Base-by-base conservation (phyloP, 495 filamentous ascomycete species). In the Darksidea phi region DNA sequence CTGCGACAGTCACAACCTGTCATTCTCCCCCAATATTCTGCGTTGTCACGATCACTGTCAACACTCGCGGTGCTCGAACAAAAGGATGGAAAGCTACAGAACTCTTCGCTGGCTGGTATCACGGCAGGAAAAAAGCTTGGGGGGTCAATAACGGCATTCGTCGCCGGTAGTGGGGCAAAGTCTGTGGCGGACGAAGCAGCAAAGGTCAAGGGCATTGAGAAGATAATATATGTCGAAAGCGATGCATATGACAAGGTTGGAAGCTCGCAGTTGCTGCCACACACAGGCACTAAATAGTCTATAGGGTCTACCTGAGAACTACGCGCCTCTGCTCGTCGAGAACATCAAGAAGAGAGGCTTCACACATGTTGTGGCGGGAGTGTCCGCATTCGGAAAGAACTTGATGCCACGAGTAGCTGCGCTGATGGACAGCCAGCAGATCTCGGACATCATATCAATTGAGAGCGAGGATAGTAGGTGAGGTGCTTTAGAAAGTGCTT, bases 361-460 rank as follows among this genome's bases (percentile, higher is more conserved):
- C 75, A 96, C 92, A 61, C 94, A 98, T 72, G 82, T 97, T 52
- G 79, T 97, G 56, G 87, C 87, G 23, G 88, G 87, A 38, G 90
- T 96, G 79, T 95, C 93, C 17, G 95, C 94, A 6, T 98, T 98
- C 72, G 94, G 95, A 61, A 98, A 98, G 84, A 91, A 87, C 73
- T 76, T 97, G 37, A 80, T 97, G 76, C 94, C 94, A n/a, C 87
- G 94, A 42, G 86, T 97, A 1, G 91, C 95, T n/a, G 94, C 94
- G 26, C 78, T 98, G 21, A 79, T 98, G 38, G 94, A 98, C 70
- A 84, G 86, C 24, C 92, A 96, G 74, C 91, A 95, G 70, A 82
- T 98, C 52, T 95, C 90, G 10, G 94, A 98, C 72, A 88, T 97
- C 59, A 97, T 84, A 1, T 80, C 75, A 1, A 89, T 97, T 63